Percentiles rank a stretch among this genome's conserved stretches.
These are phyloP conservation scores for Scedosporium boydii DNA, from an alignment of 2,329 filamentous ascomycete species.

Conservation along the genomic window DNA sequence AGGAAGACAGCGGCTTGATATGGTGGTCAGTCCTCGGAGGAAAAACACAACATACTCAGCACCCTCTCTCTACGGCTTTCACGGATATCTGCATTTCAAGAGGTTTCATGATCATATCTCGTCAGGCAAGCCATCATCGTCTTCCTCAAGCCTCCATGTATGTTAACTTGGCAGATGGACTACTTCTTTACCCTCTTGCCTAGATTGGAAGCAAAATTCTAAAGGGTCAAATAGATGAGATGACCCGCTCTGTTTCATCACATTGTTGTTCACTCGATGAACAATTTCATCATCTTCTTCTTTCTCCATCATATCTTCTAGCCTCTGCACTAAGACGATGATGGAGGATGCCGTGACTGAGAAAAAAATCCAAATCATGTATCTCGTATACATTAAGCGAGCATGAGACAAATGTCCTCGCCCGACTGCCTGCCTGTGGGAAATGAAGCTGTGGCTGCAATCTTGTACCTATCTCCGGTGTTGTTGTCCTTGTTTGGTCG, in stretches of 20 bases:
- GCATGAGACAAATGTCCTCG: not conserved
- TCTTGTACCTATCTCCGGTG: not conserved
- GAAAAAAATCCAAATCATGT: slow-evolving; percentile 7
- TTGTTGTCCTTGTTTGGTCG: not conserved
- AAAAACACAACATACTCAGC: not conserved
- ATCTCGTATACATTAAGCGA: slow-evolving; percentile 5
- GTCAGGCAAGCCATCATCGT: slow-evolving; percentile 62
- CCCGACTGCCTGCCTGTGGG: not conserved
- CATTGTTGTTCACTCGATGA: slow-evolving; percentile 1
- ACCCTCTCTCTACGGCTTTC: not conserved
- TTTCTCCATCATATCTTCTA: slow-evolving; percentile 22
- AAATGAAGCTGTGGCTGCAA: not conserved
- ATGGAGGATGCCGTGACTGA: slow-evolving; percentile 31
- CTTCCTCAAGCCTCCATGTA: slow-evolving; percentile 56
- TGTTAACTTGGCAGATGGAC: slow-evolving; percentile 44
- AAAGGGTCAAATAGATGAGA: slow-evolving; percentile 31
- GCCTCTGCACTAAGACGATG: slow-evolving; percentile 48
- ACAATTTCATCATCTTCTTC: slow-evolving; percentile 13
- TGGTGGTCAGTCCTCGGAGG: not conserved
- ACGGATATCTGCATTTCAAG: not conserved
- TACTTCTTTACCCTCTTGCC: not conserved
- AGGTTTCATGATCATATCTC: slow-evolving; percentile 22
- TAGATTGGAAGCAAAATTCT: slow-evolving; percentile 4
- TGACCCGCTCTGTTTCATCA: slow-evolving; percentile 27
- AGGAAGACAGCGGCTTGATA: not conserved